These are phyloP conservation scores for Sisymbrium altissimum DNA, from an alignment of 345 rosid genomes.

Conservation along the genomic window DNA sequence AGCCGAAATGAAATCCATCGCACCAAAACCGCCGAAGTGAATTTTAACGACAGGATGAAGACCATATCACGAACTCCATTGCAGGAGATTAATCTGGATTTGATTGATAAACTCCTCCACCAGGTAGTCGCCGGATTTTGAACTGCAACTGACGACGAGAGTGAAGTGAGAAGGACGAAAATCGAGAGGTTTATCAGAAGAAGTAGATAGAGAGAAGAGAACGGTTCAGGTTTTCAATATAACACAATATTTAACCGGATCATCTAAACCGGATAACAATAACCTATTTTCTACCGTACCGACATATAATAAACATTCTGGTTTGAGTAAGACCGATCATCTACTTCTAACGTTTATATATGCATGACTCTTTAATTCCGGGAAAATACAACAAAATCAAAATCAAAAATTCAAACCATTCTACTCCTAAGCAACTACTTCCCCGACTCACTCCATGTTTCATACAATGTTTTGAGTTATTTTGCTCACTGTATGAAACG, in stretches of 20 bases:
- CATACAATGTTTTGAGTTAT: too few species aligned
- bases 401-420: neutral
- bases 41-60: neutral
- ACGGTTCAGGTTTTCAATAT: slow-evolving; percentile 7
- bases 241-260: neutral
- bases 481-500: too few species aligned
- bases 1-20: slow-evolving; percentile 50
- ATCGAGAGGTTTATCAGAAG: slow-evolving; percentile 27
- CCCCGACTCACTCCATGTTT: neutral
- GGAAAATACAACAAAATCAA: neutral
- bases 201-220: slow-evolving; percentile 13
- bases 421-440: neutral
- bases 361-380: neutral
- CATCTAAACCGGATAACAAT: neutral
- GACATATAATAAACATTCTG: neutral
- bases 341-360: neutral
- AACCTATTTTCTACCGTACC: slow-evolving; percentile 11
- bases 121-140: slow-evolving; percentile 15
- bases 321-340: neutral
- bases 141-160: neutral
- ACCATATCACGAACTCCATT: slow-evolving; percentile 13
- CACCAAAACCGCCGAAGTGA: slow-evolving; percentile 13
- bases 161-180: slow-evolving; percentile 11
- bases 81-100: neutral
- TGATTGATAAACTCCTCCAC: neutral